Evolutionary conservation across 2,329 filamentous ascomycete species (phyloP).

Genomic region (Colletotrichum zoysiae): DNA sequence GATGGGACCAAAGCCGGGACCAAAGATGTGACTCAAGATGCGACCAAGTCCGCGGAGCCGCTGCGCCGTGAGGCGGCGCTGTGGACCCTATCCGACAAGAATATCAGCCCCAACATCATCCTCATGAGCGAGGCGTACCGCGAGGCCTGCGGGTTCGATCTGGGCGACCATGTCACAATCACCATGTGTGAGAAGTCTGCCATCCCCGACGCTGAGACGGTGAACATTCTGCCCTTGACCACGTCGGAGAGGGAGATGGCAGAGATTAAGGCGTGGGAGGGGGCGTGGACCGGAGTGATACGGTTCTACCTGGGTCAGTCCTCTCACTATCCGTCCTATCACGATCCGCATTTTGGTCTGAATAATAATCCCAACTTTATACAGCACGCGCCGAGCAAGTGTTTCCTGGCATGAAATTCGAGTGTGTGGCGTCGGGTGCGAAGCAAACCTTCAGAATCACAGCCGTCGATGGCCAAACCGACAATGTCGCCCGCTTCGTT

Average conservation of each 20-base stretch:
- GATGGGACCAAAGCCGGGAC: conserved; percentile 41
- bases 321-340: too few species aligned
- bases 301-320: conserved; percentile 27
- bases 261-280: conserved; percentile 54
- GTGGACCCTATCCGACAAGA: conserved; percentile 67
- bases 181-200: conserved; percentile 66
- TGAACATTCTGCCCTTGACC: conserved; percentile 51
- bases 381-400: conserved; percentile 75
- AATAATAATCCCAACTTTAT: neutral
- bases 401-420: conserved; percentile 77
- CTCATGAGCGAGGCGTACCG: conserved; percentile 82
- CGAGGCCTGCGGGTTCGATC: conserved; percentile 77
- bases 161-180: conserved; percentile 75
- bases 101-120: conserved; percentile 75
- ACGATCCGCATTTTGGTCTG: too few species aligned
- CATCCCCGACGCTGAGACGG: conserved; percentile 66
- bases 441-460: conserved; percentile 71
- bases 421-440: conserved; percentile 67
- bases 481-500: conserved; percentile 60
- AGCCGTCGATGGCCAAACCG: conserved; percentile 66
- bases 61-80: conserved; percentile 60
- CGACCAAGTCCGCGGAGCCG: conserved; percentile 44
- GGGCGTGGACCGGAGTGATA: conserved; percentile 27
- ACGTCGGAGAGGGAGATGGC: conserved; percentile 35
- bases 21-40: neutral